Conservation (phyloP, 1,139 yeast genomes). For the Sugiyamaella sp. region DNA sequence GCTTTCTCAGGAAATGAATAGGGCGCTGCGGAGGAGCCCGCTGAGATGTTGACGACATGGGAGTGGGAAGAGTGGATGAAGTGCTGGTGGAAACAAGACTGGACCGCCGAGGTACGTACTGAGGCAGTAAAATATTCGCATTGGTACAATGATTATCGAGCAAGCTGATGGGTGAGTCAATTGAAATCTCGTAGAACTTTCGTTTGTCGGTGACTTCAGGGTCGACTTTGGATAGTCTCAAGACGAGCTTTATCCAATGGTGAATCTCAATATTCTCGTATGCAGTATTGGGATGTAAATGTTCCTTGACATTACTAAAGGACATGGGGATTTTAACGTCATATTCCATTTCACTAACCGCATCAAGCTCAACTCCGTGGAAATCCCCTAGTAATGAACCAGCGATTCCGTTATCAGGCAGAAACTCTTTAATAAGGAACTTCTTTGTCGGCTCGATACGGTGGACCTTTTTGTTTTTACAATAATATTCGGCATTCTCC, state of each 20-base stretch:
- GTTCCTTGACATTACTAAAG: conserved; percentile 47
- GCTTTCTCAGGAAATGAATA: conserved; percentile 47
- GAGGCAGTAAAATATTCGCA: conserved; percentile 45
- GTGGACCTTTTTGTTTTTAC: conserved; percentile 83
- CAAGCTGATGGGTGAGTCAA: conserved; percentile 87
- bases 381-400: conserved; percentile 45
- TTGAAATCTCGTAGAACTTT: conserved; percentile 88
- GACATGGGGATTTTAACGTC: conserved; percentile 76
- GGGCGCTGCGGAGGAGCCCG: conserved; percentile 39
- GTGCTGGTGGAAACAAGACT: conserved; percentile 25
- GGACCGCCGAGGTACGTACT: conserved; percentile 37
- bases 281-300: conserved; percentile 81
- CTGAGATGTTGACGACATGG: conserved; percentile 18
- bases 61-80: conserved; percentile 32
- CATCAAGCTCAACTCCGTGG: conserved; percentile 45
- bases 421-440: conserved; percentile 75
- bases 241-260: conserved; percentile 90
- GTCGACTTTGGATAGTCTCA: conserved; percentile 67
- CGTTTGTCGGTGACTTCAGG: conserved; percentile 60
- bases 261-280: conserved; percentile 76
- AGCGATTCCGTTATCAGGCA: conserved; percentile 56
- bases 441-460: conserved; percentile 88
- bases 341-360: conserved; percentile 71
- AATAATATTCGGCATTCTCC: conserved; percentile 87
- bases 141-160: conserved; percentile 52